Percentiles rank a stretch among this genome's conserved stretches.
These are phyloP conservation scores for Boletus tomentosulus DNA, from an alignment of 768 basidiomycete genomes.

Conservation along the genomic window DNA sequence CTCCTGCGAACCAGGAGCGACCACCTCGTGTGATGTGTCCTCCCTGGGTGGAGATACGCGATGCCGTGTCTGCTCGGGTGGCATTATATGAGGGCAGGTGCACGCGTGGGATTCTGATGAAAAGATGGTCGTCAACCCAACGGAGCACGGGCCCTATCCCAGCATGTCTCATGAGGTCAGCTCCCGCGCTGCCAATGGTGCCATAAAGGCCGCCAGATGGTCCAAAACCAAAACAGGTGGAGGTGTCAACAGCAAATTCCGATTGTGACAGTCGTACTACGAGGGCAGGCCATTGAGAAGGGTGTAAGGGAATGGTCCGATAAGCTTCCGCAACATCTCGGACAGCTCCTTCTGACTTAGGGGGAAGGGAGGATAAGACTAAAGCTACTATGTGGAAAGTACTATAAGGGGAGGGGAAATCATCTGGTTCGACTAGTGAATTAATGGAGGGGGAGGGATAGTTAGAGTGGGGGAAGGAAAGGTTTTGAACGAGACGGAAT, in stretches of 20 bases:
- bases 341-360: not conserved
- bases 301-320: constrained; percentile 27
- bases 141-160: constrained; percentile 22
- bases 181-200: constrained; percentile 16
- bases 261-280: constrained; percentile 21
- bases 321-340: not conserved
- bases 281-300: constrained; percentile 30
- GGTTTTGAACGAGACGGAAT: constrained; percentile 29
- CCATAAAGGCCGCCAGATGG: constrained; percentile 28
- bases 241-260: constrained; percentile 22
- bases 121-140: constrained; percentile 34
- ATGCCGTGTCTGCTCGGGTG: not conserved
- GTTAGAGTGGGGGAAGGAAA: constrained; percentile 13
- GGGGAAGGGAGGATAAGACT: not conserved
- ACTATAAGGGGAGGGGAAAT: not conserved
- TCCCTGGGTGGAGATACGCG: no score
- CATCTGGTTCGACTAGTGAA: constrained; percentile 20
- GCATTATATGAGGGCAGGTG: no score
- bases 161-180: not conserved
- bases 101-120: constrained; percentile 5
- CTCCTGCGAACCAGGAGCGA: not conserved
- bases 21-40: not conserved
- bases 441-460: constrained; percentile 32
- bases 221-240: constrained; percentile 21
- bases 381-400: not conserved